These are phyloP conservation scores for Russula emetica DNA, from an alignment of 768 basidiomycete genomes.

Conservation along the genomic window DNA sequence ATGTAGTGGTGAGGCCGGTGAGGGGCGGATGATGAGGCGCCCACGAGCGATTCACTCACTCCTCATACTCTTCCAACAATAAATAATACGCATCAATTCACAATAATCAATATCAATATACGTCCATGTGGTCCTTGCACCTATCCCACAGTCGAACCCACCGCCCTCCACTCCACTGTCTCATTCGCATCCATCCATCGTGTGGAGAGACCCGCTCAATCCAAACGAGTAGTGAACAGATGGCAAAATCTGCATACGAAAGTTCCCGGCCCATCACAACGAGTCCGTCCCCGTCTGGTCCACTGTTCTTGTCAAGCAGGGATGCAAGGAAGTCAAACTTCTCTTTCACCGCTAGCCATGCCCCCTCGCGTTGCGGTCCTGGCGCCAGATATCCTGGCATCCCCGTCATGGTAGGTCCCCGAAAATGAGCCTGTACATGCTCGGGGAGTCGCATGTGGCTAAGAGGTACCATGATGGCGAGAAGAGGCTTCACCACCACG, in stretches of 20 bases:
- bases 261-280: conserved; percentile 63
- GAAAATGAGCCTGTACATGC: conserved; percentile 51
- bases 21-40: conserved; percentile 16
- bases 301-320: conserved; percentile 63
- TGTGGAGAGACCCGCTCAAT: conserved; percentile 68
- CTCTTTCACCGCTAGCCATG: conserved; percentile 59
- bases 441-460: conserved; percentile 58
- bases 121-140: conserved; percentile 66
- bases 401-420: conserved; percentile 23
- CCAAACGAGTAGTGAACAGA: conserved; percentile 71
- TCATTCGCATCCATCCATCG: conserved; percentile 66
- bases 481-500: conserved; percentile 57
- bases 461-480: conserved; percentile 66
- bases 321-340: conserved; percentile 62
- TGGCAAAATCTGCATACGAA: conserved; percentile 68
- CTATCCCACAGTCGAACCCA: conserved; percentile 61
- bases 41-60: background rate
- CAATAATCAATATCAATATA: conserved; percentile 37
- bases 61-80: background rate
- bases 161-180: conserved; percentile 64
- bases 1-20: conserved; percentile 20
- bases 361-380: conserved; percentile 54
- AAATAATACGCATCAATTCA: background rate
- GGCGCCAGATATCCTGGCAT: conserved; percentile 28
- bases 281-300: conserved; percentile 56